These are phyloP conservation scores for Colletotrichum orbiculare DNA, from an alignment of 2,329 filamentous ascomycete genomes.

Conservation along the genomic window DNA sequence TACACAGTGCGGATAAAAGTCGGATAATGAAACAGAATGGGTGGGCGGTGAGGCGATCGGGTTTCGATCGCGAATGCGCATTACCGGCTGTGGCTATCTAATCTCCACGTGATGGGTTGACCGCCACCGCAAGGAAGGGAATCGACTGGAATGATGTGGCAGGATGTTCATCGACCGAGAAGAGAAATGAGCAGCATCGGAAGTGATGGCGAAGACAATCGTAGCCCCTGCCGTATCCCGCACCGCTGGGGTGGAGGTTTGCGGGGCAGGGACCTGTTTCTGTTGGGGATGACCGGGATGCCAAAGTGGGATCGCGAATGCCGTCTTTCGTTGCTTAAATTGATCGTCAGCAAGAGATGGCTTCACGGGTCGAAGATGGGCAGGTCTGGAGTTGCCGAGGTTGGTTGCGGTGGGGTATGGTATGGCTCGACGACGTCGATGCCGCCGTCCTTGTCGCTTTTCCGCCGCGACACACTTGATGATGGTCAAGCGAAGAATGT, in stretches of 20 bases:
- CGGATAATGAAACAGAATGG: too few relatives aligned
- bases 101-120: conserved; percentile 1
- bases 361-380: conserved; percentile 3
- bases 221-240: conserved; percentile 23
- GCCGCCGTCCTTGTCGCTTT: neutral
- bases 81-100: conserved; percentile 1
- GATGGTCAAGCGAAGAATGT: conserved; percentile 2
- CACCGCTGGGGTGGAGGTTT: conserved; percentile 28
- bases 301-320: conserved; percentile 29
- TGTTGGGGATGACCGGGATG: conserved; percentile 37
- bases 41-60: too few relatives aligned
- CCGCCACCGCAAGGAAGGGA: conserved; percentile 11
- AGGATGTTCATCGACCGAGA: conserved; percentile 1
- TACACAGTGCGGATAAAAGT: neutral
- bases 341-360: conserved; percentile 13
- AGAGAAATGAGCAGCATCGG: conserved; percentile 19
- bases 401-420: neutral
- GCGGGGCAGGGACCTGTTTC: conserved; percentile 37
- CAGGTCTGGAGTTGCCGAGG: conserved; percentile 23
- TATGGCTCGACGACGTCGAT: neutral
- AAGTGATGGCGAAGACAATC: conserved; percentile 19
- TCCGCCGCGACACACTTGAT: neutral
- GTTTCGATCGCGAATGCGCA: conserved; percentile 3
- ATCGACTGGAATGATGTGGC: neutral
- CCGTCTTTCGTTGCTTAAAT: conserved; percentile 20